Percentiles rank a stretch among this genome's conserved stretches.
Evolutionary conservation across 495 filamentous ascomycete species (phyloP).

Genomic region (Xylaria longipes): DNA sequence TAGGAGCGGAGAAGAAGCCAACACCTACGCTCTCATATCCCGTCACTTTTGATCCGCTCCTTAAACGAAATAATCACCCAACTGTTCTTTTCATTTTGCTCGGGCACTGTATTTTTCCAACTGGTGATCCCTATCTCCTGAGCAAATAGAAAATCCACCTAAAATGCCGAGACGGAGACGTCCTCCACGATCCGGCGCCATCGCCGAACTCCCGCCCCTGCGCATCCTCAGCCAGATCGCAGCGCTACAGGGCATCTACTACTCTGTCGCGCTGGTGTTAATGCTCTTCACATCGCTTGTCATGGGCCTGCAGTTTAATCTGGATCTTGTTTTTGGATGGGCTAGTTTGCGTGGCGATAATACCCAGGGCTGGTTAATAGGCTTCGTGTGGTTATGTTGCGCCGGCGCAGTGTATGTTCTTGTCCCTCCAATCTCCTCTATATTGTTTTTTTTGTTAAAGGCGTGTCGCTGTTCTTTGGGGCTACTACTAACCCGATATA

Average conservation of each 20-base stretch:
- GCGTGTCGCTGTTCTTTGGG: not conserved
- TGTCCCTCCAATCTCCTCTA: slow-evolving; percentile 14
- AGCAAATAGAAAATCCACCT: not conserved
- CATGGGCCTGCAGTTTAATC: slow-evolving; percentile 72
- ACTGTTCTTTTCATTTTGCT: not conserved
- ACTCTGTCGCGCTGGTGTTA: slow-evolving; percentile 72
- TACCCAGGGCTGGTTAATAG: slow-evolving; percentile 89
- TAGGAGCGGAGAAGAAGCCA: slow-evolving; percentile 29
- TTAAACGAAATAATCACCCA: not conserved
- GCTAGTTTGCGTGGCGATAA: slow-evolving; percentile 84
- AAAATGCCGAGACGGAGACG: slow-evolving; percentile 77
- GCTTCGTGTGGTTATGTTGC: slow-evolving; percentile 84
- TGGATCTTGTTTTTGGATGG: slow-evolving; percentile 82
- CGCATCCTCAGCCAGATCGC: slow-evolving; percentile 88
- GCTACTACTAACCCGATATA: slow-evolving; percentile 19
- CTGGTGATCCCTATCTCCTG: not conserved
- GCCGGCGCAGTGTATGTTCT: slow-evolving; percentile 72
- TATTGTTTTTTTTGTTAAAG: not conserved
- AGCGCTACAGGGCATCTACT: slow-evolving; percentile 84
- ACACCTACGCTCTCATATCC: slow-evolving; percentile 24
- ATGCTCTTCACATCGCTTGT: slow-evolving; percentile 90
- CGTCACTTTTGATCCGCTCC: slow-evolving; percentile 29
- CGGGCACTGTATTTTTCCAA: not conserved
- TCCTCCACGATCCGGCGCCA: slow-evolving; percentile 77
- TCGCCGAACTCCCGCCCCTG: slow-evolving; percentile 81